Conservation (phyloP, 495 filamentous ascomycete genomes). For the Corynascus novoguineensis region DNA sequence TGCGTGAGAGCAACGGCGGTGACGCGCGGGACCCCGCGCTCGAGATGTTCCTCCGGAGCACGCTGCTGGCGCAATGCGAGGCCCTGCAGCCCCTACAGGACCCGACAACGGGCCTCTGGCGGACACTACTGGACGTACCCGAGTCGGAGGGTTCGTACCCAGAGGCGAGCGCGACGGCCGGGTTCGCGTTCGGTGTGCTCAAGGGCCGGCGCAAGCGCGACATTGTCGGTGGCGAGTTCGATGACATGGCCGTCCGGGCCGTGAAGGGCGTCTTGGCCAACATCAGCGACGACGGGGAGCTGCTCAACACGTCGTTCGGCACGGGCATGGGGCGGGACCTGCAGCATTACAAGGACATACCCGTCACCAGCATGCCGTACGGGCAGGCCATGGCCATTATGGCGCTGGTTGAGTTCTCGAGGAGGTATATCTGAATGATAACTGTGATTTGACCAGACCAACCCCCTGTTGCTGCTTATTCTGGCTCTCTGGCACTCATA, state of each 20-base stretch:
- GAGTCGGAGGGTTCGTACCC: slow-evolving; percentile 56
- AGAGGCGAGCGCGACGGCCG: slow-evolving; percentile 67
- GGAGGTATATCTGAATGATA: background rate
- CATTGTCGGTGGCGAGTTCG: slow-evolving; percentile 47
- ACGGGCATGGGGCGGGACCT: slow-evolving; percentile 63
- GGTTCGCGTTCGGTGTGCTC: slow-evolving; percentile 69
- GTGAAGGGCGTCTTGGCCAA: slow-evolving; percentile 55
- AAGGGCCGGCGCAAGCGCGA: slow-evolving; percentile 64
- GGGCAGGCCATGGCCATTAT: slow-evolving; percentile 53
- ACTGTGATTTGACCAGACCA: no score
- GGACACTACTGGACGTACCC: slow-evolving; percentile 58
- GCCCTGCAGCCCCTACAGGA: slow-evolving; percentile 54
- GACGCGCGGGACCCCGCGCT: slow-evolving; percentile 47
- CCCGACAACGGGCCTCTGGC: slow-evolving; percentile 53
- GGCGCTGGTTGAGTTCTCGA: slow-evolving; percentile 4
- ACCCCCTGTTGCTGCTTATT: no score
- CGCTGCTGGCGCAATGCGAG: slow-evolving; percentile 56
- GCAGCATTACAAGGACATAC: slow-evolving; percentile 66
- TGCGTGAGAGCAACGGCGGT: slow-evolving; percentile 54
- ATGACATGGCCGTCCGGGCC: slow-evolving; percentile 50
- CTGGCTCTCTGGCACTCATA: no score
- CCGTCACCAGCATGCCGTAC: slow-evolving; percentile 68
- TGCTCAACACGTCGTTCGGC: slow-evolving; percentile 66
- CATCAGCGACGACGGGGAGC: slow-evolving; percentile 56
- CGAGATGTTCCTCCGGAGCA: slow-evolving; percentile 54